Evolutionary conservation across 257 asterid species (phyloP).

Genomic region (Solanum tarijense): DNA sequence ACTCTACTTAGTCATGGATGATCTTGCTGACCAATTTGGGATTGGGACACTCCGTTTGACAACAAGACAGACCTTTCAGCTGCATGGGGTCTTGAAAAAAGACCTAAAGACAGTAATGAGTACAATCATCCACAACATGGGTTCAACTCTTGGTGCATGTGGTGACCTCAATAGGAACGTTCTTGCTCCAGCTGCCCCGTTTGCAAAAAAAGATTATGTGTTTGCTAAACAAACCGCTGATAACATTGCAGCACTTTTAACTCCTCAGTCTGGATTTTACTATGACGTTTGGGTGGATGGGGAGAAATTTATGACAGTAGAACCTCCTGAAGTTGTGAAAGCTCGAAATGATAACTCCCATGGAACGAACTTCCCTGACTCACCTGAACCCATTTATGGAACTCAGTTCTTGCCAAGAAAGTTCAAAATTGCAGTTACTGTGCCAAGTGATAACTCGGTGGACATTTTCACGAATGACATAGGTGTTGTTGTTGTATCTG

Average conservation of each 20-base stretch:
- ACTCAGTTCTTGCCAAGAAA: constrained; percentile 96
- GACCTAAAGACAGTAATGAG: constrained; percentile 96
- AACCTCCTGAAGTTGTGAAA: constrained; percentile 76
- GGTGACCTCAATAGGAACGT: constrained; percentile 96
- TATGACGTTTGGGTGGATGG: constrained; percentile 99
- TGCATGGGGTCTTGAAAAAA: constrained; percentile 85
- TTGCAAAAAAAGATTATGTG: constrained; percentile 53
- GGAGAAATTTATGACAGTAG: constrained; percentile 77
- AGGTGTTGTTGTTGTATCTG: constrained; percentile 72
- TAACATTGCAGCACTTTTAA: constrained; percentile 76
- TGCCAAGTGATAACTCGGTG: constrained; percentile 88
- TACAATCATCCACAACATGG: constrained; percentile 72
- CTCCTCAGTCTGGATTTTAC: constrained; percentile 98
- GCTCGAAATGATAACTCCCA: constrained; percentile 89
- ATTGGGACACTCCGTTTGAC: constrained; percentile 91
- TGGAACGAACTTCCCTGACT: constrained; percentile 84
- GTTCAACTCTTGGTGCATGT: constrained; percentile 96
- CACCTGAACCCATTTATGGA: constrained; percentile 95
- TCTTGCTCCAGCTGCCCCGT: constrained; percentile 93
- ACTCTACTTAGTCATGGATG: constrained; percentile 86
- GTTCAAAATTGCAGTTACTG: constrained; percentile 92
- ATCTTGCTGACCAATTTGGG: constrained; percentile 91
- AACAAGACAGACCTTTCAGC: constrained; percentile 94
- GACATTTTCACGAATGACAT: constrained; percentile 89
- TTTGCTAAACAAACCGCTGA: constrained; percentile 97